Conservation (phyloP, 73 alveolate genomes). For the Stentor coeruleus region DNA sequence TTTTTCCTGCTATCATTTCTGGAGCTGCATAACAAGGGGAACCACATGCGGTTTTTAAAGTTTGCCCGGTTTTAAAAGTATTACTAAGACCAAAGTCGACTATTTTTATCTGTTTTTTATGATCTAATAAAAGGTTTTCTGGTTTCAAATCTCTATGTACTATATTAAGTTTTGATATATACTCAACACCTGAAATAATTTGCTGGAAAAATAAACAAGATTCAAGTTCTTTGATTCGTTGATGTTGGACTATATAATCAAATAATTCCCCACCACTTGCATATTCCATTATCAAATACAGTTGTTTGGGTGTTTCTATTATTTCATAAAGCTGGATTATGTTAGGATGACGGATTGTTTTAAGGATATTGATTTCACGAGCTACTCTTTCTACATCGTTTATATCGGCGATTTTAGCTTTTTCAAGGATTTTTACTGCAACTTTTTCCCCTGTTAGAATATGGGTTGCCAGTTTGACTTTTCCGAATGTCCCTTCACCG, state of each 20-base stretch:
- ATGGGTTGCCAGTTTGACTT: slow-evolving; percentile 70
- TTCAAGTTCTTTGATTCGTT: slow-evolving; percentile 79
- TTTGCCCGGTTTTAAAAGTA: slow-evolving; percentile 66
- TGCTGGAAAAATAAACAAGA: slow-evolving; percentile 77
- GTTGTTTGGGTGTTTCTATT: slow-evolving; percentile 24
- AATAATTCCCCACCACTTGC: slow-evolving; percentile 92
- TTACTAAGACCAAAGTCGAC: slow-evolving; percentile 92
- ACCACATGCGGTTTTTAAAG: slow-evolving; percentile 94
- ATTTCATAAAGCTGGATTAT: slow-evolving; percentile 75
- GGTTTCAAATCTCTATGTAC: slow-evolving; percentile 95
- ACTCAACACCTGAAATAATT: slow-evolving; percentile 85
- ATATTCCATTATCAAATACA: slow-evolving; percentile 77
- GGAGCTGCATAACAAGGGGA: slow-evolving; percentile 99
- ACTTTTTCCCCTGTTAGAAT: slow-evolving; percentile 73
- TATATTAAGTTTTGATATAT: slow-evolving; percentile 74
- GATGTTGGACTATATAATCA: slow-evolving; percentile 75
- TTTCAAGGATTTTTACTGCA: slow-evolving; percentile 69
- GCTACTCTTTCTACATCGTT: slow-evolving; percentile 86
- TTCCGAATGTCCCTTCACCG: slow-evolving; percentile 78
- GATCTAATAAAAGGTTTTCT: slow-evolving; percentile 84
- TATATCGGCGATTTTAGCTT: slow-evolving; percentile 59
- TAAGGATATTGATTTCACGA: slow-evolving; percentile 87
- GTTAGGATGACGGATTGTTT: slow-evolving; percentile 84
- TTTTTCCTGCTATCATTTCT: slow-evolving; percentile 86
- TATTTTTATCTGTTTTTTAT: slow-evolving; percentile 71